phyloP scores from a whole-genome alignment of 176 grass and related monocot genomes.

The Alopecurus myosuroides region DNA sequence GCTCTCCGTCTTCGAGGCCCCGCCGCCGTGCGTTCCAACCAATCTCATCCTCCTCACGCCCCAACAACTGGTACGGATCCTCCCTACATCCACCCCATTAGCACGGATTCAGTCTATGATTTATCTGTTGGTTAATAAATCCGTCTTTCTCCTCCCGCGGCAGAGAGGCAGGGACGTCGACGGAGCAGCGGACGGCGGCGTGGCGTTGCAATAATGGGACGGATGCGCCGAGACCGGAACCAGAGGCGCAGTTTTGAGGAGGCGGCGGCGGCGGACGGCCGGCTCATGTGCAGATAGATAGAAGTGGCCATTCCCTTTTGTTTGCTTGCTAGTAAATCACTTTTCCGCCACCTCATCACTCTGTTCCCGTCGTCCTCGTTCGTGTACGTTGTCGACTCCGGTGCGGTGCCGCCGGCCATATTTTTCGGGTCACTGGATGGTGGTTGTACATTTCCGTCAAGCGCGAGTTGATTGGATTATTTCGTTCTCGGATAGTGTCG shows the following conservation, averaged over 20 bases:
- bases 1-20: constrained; percentile 62
- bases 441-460: constrained; percentile 4
- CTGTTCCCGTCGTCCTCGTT: not conserved
- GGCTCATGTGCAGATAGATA: constrained; percentile 40
- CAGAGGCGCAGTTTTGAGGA: constrained; percentile 43
- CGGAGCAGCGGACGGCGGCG: not conserved
- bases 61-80: constrained; percentile 6
- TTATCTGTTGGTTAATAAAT: not conserved
- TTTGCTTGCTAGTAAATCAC: constrained; percentile 3
- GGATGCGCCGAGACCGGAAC: not conserved
- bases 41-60: not conserved
- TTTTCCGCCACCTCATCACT: not conserved
- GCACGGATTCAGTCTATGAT: too few species aligned
- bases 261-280: not conserved
- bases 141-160: not conserved
- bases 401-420: too few species aligned
- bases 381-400: not conserved
- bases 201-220: not conserved
- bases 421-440: constrained; percentile 25
- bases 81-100: too few species aligned
- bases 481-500: not conserved
- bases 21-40: constrained; percentile 55
- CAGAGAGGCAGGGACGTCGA: constrained; percentile 8
- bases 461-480: not conserved
- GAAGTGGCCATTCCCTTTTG: constrained; percentile 26